Evolutionary conservation across 2,329 filamentous ascomycete genomes (phyloP), one percentile per base, ranked within the genome.

Genomic region (Ascochyta koolunga): DNA sequence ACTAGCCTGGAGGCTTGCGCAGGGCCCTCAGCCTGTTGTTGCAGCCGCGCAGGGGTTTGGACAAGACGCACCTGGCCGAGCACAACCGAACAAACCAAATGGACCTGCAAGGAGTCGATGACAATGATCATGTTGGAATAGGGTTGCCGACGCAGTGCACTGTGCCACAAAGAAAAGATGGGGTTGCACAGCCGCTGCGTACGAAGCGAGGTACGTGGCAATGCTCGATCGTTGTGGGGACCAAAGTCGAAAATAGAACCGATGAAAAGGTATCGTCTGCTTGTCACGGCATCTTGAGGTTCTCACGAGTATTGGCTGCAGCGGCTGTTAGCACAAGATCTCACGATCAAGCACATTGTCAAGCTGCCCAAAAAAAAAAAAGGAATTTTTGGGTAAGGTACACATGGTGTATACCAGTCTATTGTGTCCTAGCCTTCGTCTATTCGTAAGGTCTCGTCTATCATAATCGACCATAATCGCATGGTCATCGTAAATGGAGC

Each of bases 401-500:
- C 60, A 58, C 56, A 56, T 55, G 54, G 22, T 41, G 36, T 58
- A 44, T 57, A 56, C 44, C 39, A 55, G 44, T 64, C 60, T 67
- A 63, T 59, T 51, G 42, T 59, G 31, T 50, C 16, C 36, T 40
- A 38, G 45, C 51, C 51, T 40, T 63, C 51, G 55, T 68, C 60
- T 69, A 67, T 44, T 67, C 61, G 50, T 65, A 56, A 64, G 59
- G 55, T 59, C 36, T 63, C 55, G 50, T 69, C 65, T 67, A 70
- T 68, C 66, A 48, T 69, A 54, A 64, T 41, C 49, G 50, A 58
- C 56, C 60, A 59, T 65, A 32, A 58, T 37, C 43, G 50, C 59
- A 59, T 70, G 46, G 59, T 54, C 43, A 54, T 69, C 60, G 52
- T 69, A 49, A 58, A 47, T 39, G 41, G 48, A 62, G 65, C 61